Evolutionary conservation across 768 basidiomycete species (phyloP), one percentile per base, ranked within the genome.

Genomic region (Tubosaeta brunneosetosa): DNA sequence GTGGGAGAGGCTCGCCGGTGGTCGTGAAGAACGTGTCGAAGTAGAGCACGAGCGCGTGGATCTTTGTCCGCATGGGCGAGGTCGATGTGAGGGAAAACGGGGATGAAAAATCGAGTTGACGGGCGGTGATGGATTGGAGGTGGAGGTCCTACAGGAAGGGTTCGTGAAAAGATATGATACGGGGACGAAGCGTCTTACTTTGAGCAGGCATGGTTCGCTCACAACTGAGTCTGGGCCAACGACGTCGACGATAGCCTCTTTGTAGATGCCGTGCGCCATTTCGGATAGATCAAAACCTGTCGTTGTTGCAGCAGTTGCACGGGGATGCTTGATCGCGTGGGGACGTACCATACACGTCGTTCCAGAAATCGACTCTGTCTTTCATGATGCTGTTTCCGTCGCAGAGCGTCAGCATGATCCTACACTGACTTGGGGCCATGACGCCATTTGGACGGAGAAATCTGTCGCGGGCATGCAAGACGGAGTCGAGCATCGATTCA

Each of bases 401-500:
- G 58, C 88, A 90, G 13, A 93, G 80, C 16, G 78, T 82, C n/a
- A 97, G 70, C 74, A 89, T 81, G 74, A 98, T 88, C 63, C 82
- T 78, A 57, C 85, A 89, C 59, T 97, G 91, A 58, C 87, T 91
- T 0, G 95, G 94, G 1, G 88, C 92, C 85, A 98, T 86, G 25
- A 97, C 72, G 1, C 94, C 80, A 1, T 66, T 70, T 0, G 85
- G 81, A 44, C 75, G 74, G 31, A 98, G 76, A 72, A 92, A 97
- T 19, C 86, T 79, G 67, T 97, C 93, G 16, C 95, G 80, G 0
- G 95, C 95, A 55, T 75, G 72, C 17, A 99, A 74, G 16, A 99
- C 95, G 2, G 94, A 95, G 68, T 97, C 95, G 32, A 98, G 80
- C 95, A 99, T 97, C 40, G 88, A 91, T 70, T 99, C 95, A 69